Evolutionary conservation across 768 basidiomycete species (phyloP).

Genomic region (Kwoniella bestiolae): DNA sequence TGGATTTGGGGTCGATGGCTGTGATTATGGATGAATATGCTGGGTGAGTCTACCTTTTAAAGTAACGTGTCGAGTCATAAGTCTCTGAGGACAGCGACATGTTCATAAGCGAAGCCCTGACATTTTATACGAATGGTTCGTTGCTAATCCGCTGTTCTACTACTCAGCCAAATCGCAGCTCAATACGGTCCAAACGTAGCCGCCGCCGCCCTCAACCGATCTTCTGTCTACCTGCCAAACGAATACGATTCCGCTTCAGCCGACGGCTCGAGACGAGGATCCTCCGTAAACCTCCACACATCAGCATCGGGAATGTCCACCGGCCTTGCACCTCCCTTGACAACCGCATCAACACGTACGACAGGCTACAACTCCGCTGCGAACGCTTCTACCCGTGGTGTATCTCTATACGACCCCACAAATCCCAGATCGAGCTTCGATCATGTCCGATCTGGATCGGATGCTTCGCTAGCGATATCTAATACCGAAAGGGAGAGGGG

Average conservation of each 20-base stretch:
- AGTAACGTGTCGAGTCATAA: too few species aligned
- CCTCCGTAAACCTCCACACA: constrained; percentile 6
- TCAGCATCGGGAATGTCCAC: constrained; percentile 7
- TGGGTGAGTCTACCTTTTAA: constrained; percentile 62
- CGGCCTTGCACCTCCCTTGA: constrained; percentile 16
- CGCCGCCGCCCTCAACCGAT: constrained; percentile 65
- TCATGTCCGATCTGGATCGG: neutral
- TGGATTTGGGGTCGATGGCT: constrained; percentile 74
- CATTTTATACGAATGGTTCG: too few species aligned
- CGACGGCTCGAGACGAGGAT: constrained; percentile 12
- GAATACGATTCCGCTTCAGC: constrained; percentile 8
- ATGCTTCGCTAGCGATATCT: neutral
- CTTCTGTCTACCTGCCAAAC: constrained; percentile 54
- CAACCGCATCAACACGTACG: constrained; percentile 6
- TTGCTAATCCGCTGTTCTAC: neutral
- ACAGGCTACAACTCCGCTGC: constrained; percentile 9
- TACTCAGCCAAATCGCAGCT: constrained; percentile 69
- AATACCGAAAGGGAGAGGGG: neutral
- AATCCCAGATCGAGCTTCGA: constrained; percentile 22
- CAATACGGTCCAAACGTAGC: constrained; percentile 73
- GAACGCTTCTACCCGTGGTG: constrained; percentile 12
- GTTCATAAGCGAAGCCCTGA: too few species aligned
- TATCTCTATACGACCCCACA: constrained; percentile 21
- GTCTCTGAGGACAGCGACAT: too few species aligned
- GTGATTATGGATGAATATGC: constrained; percentile 85